Conservation (phyloP, 2,329 filamentous ascomycete genomes). For the Dothideomycetes sp. region DNA sequence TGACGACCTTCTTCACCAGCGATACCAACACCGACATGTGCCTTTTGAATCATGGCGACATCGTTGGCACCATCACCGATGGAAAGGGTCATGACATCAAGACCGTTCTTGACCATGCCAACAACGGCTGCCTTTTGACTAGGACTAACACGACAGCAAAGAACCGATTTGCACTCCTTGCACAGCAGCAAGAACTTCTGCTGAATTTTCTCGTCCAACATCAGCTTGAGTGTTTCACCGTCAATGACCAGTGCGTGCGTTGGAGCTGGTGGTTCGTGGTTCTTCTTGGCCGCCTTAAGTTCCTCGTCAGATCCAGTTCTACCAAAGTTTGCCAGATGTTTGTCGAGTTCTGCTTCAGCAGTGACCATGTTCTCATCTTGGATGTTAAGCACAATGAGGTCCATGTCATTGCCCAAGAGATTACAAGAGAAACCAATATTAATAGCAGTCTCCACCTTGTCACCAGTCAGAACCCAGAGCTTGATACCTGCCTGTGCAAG, state of each 20-base stretch:
- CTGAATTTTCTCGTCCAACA: constrained; percentile 70
- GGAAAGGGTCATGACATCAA: constrained; percentile 92
- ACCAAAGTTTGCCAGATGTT: constrained; percentile 61
- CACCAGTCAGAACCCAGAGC: constrained; percentile 94
- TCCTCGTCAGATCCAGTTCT: constrained; percentile 82
- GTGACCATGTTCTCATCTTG: constrained; percentile 59
- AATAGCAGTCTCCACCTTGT: constrained; percentile 98
- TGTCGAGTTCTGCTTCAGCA: constrained; percentile 64
- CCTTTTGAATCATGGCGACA: constrained; percentile 96
- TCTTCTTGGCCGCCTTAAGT: constrained; percentile 65
- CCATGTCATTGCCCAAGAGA: constrained; percentile 94
- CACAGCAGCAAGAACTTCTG: constrained; percentile 92
- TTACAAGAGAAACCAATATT: constrained; percentile 99
- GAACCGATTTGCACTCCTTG: constrained; percentile 92
- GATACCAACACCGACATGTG: constrained; percentile 92
- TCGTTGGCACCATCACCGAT: constrained; percentile 93
- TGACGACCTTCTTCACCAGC: constrained; percentile 86
- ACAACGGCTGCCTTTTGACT: constrained; percentile 97
- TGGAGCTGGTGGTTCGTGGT: constrained; percentile 74
- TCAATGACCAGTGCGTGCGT: constrained; percentile 94
- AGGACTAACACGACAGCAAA: constrained; percentile 95
- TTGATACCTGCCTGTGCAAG: constrained; percentile 93
- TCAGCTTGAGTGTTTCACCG: constrained; percentile 83
- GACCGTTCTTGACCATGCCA: constrained; percentile 83
- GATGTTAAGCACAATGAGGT: constrained; percentile 81